Conservation (phyloP, 2,329 filamentous ascomycete species). For the Calycina herbarum region DNA sequence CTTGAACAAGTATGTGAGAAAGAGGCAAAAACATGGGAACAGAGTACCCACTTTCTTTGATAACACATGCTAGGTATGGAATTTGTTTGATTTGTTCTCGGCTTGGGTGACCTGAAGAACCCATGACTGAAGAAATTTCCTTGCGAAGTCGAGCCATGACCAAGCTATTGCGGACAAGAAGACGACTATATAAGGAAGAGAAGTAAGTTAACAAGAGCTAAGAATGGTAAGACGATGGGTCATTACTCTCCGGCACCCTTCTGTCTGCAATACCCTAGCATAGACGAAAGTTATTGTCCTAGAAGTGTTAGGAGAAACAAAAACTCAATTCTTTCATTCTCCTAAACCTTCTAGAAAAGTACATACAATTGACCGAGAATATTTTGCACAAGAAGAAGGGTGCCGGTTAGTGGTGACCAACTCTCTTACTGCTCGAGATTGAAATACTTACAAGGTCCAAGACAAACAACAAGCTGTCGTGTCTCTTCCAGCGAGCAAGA, state of each 20-base stretch:
- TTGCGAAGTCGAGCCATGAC: slow-evolving; percentile 44
- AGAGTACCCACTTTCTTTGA: slow-evolving; percentile 20
- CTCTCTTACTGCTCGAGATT: too few species aligned
- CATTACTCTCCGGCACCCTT: too few species aligned
- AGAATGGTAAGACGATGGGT: neutral
- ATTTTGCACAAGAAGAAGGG: too few species aligned
- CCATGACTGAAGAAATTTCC: slow-evolving; percentile 52
- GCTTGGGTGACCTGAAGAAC: slow-evolving; percentile 41
- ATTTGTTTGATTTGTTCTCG: slow-evolving; percentile 18
- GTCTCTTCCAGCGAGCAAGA: slow-evolving; percentile 57
- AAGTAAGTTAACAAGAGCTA: neutral
- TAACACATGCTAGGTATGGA: slow-evolving; percentile 20
- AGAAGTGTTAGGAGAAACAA: too few species aligned
- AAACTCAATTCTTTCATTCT: too few species aligned
- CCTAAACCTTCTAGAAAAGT: too few species aligned
- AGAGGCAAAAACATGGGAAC: too few species aligned
- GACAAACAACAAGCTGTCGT: slow-evolving; percentile 48
- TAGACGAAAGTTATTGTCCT: too few species aligned
- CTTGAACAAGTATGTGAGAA: slow-evolving; percentile 10
- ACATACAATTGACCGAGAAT: too few species aligned
- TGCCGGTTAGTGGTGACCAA: too few species aligned
- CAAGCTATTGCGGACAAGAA: slow-evolving; percentile 45
- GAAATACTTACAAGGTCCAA: slow-evolving; percentile 35
- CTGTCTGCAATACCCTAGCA: too few species aligned
- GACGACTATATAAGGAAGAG: slow-evolving; percentile 29